phyloP scores from a whole-genome alignment of 352 stramenopile genomes.

The Poterioochromonas sp. region DNA sequence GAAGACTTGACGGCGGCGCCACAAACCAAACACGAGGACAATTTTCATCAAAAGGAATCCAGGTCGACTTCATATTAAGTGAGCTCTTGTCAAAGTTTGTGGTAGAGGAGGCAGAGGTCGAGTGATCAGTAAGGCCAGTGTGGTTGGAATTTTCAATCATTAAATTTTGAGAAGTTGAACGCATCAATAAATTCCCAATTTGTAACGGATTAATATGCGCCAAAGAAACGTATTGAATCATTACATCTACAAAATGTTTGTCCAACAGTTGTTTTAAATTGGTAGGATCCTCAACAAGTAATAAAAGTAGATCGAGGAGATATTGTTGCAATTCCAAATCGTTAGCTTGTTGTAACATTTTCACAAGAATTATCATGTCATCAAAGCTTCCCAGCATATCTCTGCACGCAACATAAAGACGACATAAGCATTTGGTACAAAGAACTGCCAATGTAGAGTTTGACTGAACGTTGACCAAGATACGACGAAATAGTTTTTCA shows the following conservation, averaged over 20 bases:
- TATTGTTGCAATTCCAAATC: conserved; percentile 52
- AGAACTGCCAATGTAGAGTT: conserved; percentile 44
- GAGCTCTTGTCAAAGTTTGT: not conserved
- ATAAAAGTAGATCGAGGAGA: conserved; percentile 47
- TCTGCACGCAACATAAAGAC: conserved; percentile 52
- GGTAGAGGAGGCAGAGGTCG: not conserved
- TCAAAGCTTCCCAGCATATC: conserved; percentile 52
- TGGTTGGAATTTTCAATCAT: conserved; percentile 20
- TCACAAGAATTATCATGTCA: conserved; percentile 54
- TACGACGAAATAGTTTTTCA: conserved; percentile 42
- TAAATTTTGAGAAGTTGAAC: conserved; percentile 22
- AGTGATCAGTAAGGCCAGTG: not conserved
- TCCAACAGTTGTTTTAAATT: conserved; percentile 54
- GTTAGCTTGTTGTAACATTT: conserved; percentile 47
- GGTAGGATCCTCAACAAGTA: conserved; percentile 42
- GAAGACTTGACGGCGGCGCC: conserved; percentile 43
- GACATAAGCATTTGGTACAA: conserved; percentile 51
- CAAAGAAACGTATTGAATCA: conserved; percentile 52
- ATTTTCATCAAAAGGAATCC: conserved; percentile 30
- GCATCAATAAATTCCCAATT: conserved; percentile 47
- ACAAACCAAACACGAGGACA: conserved; percentile 53
- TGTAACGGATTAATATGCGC: conserved; percentile 48
- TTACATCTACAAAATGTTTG: conserved; percentile 46
- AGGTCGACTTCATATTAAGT: not conserved
- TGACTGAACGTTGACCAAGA: conserved; percentile 19